These are phyloP conservation scores for Sisymbrium altissimum DNA, from an alignment of 345 rosid genomes.

Conservation along the genomic window DNA sequence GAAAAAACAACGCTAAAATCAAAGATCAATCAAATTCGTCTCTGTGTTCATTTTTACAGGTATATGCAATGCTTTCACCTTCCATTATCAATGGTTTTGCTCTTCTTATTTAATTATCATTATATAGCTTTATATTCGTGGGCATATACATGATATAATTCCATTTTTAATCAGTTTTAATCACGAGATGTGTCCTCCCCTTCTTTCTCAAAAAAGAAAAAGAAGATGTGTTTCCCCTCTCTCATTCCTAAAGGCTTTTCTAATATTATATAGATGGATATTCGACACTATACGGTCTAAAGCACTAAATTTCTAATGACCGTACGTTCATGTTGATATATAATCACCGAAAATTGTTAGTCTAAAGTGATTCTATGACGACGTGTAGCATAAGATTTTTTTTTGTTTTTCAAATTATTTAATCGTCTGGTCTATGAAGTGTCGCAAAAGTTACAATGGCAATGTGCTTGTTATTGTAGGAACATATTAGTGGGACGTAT, in stretches of 20 bases:
- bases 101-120: not conserved
- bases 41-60: slow-evolving; percentile 6
- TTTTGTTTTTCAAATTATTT: not conserved
- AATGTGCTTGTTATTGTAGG: not conserved
- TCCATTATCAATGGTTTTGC: slow-evolving; percentile 25
- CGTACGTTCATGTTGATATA: not conserved
- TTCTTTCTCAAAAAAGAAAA: not conserved
- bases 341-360: slow-evolving; percentile 3
- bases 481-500: not conserved
- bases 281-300: not conserved
- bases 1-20: not conserved
- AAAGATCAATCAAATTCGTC: not conserved
- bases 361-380: slow-evolving; percentile 12
- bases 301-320: not conserved
- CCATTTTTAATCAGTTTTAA: not conserved
- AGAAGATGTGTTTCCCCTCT: not conserved
- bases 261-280: slow-evolving; percentile 3
- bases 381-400: not conserved
- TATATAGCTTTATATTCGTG: slow-evolving; percentile 2
- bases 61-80: slow-evolving; percentile 13
- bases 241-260: not conserved
- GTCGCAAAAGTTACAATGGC: slow-evolving; percentile 4
- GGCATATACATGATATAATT: not conserved
- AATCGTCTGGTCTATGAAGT: not conserved
- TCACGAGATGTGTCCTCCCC: not conserved